Evolutionary conservation across 2,329 filamentous ascomycete species (phyloP).

Genomic region (Magnaporthales sp.): DNA sequence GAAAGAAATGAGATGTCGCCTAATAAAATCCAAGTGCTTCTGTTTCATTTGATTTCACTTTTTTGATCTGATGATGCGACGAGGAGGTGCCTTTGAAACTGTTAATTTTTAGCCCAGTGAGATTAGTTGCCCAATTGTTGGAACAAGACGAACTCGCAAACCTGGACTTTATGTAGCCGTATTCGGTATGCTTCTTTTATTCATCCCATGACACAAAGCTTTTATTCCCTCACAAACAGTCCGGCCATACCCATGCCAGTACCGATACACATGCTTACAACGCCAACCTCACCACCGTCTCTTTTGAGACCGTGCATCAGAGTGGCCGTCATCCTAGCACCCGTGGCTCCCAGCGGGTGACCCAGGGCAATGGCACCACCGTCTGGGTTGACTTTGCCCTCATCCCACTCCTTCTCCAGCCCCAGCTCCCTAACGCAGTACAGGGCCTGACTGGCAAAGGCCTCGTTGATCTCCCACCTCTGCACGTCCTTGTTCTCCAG

Average conservation of each 20-base stretch:
- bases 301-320: constrained; percentile 58
- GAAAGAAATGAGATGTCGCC: no score
- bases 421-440: constrained; percentile 66
- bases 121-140: background rate
- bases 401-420: constrained; percentile 51
- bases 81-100: background rate
- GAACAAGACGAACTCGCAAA: background rate
- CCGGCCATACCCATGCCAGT: constrained; percentile 65
- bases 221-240: constrained; percentile 22
- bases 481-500: constrained; percentile 61
- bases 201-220: background rate
- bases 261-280: constrained; percentile 85
- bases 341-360: constrained; percentile 84
- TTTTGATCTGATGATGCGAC: background rate
- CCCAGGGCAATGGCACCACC: constrained; percentile 92
- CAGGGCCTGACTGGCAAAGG: constrained; percentile 57
- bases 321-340: constrained; percentile 70
- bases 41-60: background rate
- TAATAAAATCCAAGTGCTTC: background rate
- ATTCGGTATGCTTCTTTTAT: background rate
- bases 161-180: background rate
- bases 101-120: background rate
- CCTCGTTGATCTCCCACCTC: constrained; percentile 92
- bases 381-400: constrained; percentile 76
- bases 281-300: constrained; percentile 66